These are phyloP conservation scores for Penicillium sclerotiorum DNA, from an alignment of 2,329 filamentous ascomycete genomes.

Conservation along the genomic window DNA sequence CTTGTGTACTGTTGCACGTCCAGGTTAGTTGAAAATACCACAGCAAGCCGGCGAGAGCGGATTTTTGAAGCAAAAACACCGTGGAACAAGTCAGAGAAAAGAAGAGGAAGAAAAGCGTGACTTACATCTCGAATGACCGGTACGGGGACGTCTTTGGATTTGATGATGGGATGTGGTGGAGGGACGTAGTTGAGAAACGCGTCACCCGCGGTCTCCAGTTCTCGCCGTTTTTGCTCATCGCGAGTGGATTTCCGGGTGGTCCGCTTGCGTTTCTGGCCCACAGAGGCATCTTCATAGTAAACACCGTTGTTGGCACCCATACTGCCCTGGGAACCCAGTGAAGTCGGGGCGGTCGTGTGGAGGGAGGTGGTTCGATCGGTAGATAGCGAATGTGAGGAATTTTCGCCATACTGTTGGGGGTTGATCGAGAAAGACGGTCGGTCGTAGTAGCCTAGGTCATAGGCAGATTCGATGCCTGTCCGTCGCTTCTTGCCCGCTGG, in stretches of 20 bases:
- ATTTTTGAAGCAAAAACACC: no score
- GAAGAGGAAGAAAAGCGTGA: constrained; percentile 9
- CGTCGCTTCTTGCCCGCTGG: constrained; percentile 71
- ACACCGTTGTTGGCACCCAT: constrained; percentile 54
- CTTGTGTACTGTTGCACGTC: constrained; percentile 47
- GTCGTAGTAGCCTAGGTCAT: constrained; percentile 73
- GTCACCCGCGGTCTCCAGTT: constrained; percentile 70
- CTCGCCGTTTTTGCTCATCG: constrained; percentile 78
- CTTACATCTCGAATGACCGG: constrained; percentile 63
- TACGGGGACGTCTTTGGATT: constrained; percentile 76
- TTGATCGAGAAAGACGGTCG: constrained; percentile 72
- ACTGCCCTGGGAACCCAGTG: constrained; percentile 68
- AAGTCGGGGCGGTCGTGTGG: constrained; percentile 87
- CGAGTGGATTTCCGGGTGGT: constrained; percentile 76
- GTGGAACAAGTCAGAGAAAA: constrained; percentile 12
- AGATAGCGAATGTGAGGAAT: constrained; percentile 71
- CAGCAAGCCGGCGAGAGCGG: background rate
- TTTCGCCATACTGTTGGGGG: constrained; percentile 68
- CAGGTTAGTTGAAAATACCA: background rate
- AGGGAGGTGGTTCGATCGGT: constrained; percentile 83
- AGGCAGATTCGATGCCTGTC: constrained; percentile 62
- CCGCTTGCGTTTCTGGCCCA: constrained; percentile 89
- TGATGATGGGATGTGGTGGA: constrained; percentile 84
- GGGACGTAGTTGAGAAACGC: constrained; percentile 80
- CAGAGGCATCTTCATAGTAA: constrained; percentile 68